These are phyloP conservation scores for Dorcoceras hygrometricum DNA, from an alignment of 257 asterid species.

Conservation along the genomic window DNA sequence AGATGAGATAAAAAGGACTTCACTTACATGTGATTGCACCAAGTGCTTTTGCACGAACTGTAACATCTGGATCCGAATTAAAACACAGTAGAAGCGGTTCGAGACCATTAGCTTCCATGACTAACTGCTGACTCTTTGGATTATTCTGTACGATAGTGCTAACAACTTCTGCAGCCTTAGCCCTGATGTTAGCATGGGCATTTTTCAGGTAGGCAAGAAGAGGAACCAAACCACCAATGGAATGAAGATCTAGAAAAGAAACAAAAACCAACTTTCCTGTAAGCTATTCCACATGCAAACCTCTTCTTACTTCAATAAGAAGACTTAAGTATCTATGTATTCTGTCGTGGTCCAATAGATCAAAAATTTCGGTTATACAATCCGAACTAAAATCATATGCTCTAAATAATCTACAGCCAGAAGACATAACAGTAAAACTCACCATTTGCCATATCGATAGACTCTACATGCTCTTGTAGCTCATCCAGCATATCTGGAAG, in stretches of 20 bases:
- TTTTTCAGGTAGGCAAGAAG: conserved; percentile 66
- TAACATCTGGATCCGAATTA: conserved; percentile 72
- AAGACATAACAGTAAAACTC: conserved; percentile 28
- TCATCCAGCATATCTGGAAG: conserved; percentile 79
- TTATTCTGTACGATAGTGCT: conserved; percentile 91
- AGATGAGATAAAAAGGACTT: background rate
- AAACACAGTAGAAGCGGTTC: conserved; percentile 69
- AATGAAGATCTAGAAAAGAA: conserved; percentile 59
- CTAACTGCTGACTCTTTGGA: conserved; percentile 78
- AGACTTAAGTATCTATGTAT: no score
- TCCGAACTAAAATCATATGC: background rate
- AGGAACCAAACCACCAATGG: conserved; percentile 86
- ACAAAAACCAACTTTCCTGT: conserved; percentile 6
- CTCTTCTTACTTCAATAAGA: background rate
- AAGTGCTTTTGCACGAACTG: conserved; percentile 74
- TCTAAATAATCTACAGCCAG: background rate
- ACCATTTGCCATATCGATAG: conserved; percentile 95
- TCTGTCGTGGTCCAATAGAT: background rate
- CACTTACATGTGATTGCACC: conserved; percentile 86
- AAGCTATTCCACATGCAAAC: background rate
- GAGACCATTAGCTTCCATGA: conserved; percentile 84
- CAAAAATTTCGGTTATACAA: no score
- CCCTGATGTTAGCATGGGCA: conserved; percentile 74
- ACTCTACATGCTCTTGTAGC: conserved; percentile 91
- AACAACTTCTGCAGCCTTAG: conserved; percentile 94